Base-by-base conservation (phyloP, 2,329 filamentous ascomycete species). In the Bipolaris zeicola region DNA sequence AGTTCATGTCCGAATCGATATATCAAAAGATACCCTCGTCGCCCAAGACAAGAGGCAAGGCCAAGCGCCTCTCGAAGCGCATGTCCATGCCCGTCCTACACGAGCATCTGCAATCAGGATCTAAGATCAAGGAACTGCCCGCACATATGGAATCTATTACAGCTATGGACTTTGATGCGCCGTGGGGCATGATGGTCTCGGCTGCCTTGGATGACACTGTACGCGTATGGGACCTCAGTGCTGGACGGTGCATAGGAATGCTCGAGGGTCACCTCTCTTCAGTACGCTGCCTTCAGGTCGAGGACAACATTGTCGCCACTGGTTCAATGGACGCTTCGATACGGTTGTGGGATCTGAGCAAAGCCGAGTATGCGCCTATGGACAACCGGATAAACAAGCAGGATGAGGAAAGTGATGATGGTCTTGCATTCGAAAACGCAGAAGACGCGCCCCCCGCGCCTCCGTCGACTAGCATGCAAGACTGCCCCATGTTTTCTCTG, bases 1-100 rank as follows among this genome's bases (percentile, higher is more conserved):
- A 85, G 1, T 99, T 98, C 80, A 98, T 98, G 95, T 97, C 95
- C 3, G 92, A 97, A 76, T 97, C 93, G 11, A 91, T 99, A 66
- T 99, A 98, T 75, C 90, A 96, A 65, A 97, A 97, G 77, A 80
- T 99, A 7, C 91, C 93, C 0, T 71, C 73, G 6, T 81, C 84
- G 33, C 54, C 54, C 33, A 53, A 43, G 6, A 84, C 81, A 22
- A 79, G 83, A 62, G 78, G 82, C 62, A 81, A 81, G 50, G 83
- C 50, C 4, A 59, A 86, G 73, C 76, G 70, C 72, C 85, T 83
- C 37, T 83, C 84, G 59, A 83, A 89, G 53, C 85, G 89, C 60
- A 92, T 90, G 76, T 96, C 93, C 0, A 96, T 96, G 89, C 92
- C 94, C 6, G 90, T 98, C 54, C 81, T 98, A 53, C 95, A 99